A percentile compares a stretch with the other conserved stretches of the same genome.
Evolutionary conservation across 345 rosid genomes (phyloP).

Genomic region (Arabis hirsuta): DNA sequence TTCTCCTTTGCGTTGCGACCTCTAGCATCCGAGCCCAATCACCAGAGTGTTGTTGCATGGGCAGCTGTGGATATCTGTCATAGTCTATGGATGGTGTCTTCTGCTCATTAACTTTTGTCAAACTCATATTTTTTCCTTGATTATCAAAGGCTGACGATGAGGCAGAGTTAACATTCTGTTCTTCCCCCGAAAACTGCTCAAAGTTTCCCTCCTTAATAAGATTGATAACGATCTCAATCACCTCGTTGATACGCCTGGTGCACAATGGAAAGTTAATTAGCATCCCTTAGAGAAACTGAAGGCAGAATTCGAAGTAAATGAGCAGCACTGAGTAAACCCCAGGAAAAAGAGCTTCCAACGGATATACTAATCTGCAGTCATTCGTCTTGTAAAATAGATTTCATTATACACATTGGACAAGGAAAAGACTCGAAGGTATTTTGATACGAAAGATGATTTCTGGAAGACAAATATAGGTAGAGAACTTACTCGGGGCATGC

Average conservation of each 20-base stretch:
- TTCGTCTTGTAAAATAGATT: neutral
- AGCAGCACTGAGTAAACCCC: slow-evolving; percentile 4
- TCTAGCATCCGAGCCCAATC: slow-evolving; percentile 88
- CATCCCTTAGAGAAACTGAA: slow-evolving; percentile 17
- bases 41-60: slow-evolving; percentile 52
- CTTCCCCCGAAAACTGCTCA: slow-evolving; percentile 54
- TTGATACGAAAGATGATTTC: slow-evolving; percentile 14
- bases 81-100: slow-evolving; percentile 40
- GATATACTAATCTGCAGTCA: slow-evolving; percentile 8
- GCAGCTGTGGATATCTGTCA: slow-evolving; percentile 46
- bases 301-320: slow-evolving; percentile 5
- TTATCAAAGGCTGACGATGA: slow-evolving; percentile 44
- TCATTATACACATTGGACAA: slow-evolving; percentile 6
- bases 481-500: slow-evolving; percentile 83
- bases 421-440: slow-evolving; percentile 16
- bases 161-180: slow-evolving; percentile 41
- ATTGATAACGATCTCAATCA: slow-evolving; percentile 73
- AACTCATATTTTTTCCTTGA: slow-evolving; percentile 47
- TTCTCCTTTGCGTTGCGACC: slow-evolving; percentile 89
- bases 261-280: slow-evolving; percentile 19
- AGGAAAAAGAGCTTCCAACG: neutral
- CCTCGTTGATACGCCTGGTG: slow-evolving; percentile 85
- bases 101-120: slow-evolving; percentile 44
- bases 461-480: slow-evolving; percentile 20
- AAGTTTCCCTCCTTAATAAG: slow-evolving; percentile 52